Evolutionary conservation across 2,329 filamentous ascomycete genomes (phyloP).

Genomic region (Lachnellula subtilissima): DNA sequence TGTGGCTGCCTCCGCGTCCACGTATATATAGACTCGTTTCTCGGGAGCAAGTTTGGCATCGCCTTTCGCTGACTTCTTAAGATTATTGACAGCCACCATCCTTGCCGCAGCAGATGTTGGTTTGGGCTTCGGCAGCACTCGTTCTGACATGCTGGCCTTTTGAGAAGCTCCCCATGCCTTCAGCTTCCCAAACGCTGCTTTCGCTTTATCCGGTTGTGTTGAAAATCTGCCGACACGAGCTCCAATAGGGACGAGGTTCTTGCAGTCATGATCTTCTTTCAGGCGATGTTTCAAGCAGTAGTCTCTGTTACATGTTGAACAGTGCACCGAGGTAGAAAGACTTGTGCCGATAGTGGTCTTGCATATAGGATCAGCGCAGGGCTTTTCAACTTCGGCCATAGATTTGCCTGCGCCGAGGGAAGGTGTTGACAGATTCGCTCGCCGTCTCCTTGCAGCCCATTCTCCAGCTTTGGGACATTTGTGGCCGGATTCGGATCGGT

Average conservation of each 20-base stretch:
- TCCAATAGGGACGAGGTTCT: constrained; percentile 61
- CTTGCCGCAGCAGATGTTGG: constrained; percentile 59
- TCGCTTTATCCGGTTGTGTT: constrained; percentile 57
- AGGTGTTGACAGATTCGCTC: constrained; percentile 48
- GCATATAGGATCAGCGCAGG: constrained; percentile 62
- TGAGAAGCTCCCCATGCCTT: constrained; percentile 77
- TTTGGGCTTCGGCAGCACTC: constrained; percentile 58
- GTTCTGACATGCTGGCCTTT: constrained; percentile 45
- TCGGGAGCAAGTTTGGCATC: constrained; percentile 75
- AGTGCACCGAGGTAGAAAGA: constrained; percentile 64
- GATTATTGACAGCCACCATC: constrained; percentile 63
- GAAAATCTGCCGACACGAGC: constrained; percentile 42
- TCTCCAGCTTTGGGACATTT: constrained; percentile 57
- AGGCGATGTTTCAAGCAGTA: constrained; percentile 78
- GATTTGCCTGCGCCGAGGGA: constrained; percentile 50
- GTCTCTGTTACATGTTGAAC: constrained; percentile 62
- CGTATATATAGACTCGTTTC: constrained; percentile 84
- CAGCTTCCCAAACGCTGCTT: constrained; percentile 70
- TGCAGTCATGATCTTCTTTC: constrained; percentile 78
- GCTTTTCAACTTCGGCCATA: constrained; percentile 57
- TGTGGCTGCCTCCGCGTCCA: constrained; percentile 85
- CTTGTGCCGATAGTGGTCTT: constrained; percentile 68
- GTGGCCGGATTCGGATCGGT: constrained; percentile 81
- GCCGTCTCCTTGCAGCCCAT: constrained; percentile 55
- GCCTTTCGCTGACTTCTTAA: constrained; percentile 88